phyloP scores from a whole-genome alignment of 768 basidiomycete species.

The Mycena amicta region DNA sequence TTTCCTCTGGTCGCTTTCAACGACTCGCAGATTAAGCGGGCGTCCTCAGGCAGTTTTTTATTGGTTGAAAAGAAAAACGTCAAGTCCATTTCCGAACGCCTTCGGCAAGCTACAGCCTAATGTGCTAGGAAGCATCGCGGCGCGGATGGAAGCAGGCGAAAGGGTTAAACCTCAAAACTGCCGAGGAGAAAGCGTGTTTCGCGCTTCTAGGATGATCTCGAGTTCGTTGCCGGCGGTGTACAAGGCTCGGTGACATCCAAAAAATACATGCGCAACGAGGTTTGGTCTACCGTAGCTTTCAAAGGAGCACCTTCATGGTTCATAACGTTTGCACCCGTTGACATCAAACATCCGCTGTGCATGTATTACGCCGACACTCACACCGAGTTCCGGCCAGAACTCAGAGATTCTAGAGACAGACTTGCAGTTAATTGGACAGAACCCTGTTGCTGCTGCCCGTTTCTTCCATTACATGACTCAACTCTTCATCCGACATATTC shows the following conservation, averaged over 20 bases:
- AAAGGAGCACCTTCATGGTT: slow-evolving; percentile 37
- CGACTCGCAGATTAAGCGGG: slow-evolving; percentile 27
- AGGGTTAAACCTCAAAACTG: slow-evolving; percentile 14
- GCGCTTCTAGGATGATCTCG: slow-evolving; percentile 24
- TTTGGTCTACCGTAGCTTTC: slow-evolving; percentile 21
- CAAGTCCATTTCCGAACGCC: background rate
- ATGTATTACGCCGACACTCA: slow-evolving; percentile 35
- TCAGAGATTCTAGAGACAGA: slow-evolving; percentile 8
- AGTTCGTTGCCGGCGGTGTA: slow-evolving; percentile 22
- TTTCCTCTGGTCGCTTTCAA: slow-evolving; percentile 29
- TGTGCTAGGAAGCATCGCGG: background rate
- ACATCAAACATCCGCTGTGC: slow-evolving; percentile 35
- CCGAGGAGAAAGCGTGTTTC: slow-evolving; percentile 18
- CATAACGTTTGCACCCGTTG: slow-evolving; percentile 40
- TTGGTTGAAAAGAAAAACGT: background rate
- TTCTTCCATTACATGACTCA: slow-evolving; percentile 37
- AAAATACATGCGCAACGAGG: slow-evolving; percentile 28
- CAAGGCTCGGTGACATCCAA: slow-evolving; percentile 27
- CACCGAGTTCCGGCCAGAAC: slow-evolving; percentile 23
- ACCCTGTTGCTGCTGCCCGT: slow-evolving; percentile 31
- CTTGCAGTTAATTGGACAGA: slow-evolving; percentile 16
- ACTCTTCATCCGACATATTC: slow-evolving; percentile 33
- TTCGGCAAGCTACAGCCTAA: background rate
- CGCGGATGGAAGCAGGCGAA: background rate
- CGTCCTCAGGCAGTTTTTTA: background rate